phyloP scores from a whole-genome alignment of 306 rosid genomes.

The Dalbergia cochinchinensis region DNA sequence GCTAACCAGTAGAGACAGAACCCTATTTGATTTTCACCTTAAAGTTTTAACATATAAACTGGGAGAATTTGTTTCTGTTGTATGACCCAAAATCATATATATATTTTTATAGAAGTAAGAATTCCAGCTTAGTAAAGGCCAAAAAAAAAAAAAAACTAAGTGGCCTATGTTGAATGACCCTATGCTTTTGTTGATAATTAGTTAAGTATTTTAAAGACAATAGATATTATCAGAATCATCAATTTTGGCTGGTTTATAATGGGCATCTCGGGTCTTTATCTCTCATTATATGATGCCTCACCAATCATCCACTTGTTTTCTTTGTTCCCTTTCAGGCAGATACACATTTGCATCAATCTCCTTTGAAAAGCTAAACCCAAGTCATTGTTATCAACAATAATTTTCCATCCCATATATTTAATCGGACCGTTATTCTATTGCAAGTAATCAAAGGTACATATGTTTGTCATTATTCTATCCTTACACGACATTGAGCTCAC shows the following conservation, averaged over 20 bases:
- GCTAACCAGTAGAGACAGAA: not conserved
- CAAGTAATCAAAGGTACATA: not conserved
- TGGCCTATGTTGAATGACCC: not conserved
- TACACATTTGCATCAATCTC: slow-evolving; percentile 5
- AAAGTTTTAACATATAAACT: not conserved
- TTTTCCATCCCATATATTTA: not conserved
- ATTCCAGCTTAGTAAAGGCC: not conserved
- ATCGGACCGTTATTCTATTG: slow-evolving; percentile 10
- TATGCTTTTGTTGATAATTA: slow-evolving; percentile 7
- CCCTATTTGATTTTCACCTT: not conserved
- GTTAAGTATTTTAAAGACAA: slow-evolving; percentile 9
- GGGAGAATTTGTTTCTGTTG: not conserved
- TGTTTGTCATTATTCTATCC: not conserved
- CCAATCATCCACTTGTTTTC: slow-evolving; percentile 25
- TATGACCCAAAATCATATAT: not conserved
- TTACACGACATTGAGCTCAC: slow-evolving; percentile 12
- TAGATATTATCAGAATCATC: not conserved
- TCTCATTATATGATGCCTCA: slow-evolving; percentile 40
- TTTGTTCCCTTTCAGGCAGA: not conserved
- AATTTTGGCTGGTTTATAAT: not conserved
- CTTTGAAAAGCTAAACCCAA: slow-evolving; percentile 1
- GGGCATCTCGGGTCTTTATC: not conserved
- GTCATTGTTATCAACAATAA: not conserved
- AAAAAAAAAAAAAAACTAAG: not conserved
- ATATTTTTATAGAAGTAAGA: too few species aligned